These are phyloP conservation scores for Penicilliopsis zonata DNA, from an alignment of 495 filamentous ascomycete species.

Conservation along the genomic window DNA sequence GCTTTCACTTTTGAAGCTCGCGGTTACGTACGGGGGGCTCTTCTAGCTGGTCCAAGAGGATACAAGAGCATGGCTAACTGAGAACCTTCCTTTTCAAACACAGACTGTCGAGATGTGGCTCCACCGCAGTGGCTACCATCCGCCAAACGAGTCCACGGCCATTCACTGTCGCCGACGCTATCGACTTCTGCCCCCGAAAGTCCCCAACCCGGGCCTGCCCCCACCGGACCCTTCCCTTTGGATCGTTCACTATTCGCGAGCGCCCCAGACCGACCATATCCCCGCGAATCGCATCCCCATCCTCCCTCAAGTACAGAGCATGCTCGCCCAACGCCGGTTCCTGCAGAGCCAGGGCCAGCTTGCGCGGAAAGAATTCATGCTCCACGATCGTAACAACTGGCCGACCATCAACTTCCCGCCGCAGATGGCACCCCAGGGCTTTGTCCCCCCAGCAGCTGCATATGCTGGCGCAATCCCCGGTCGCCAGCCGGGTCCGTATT, in stretches of 20 bases:
- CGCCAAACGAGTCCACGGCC: slow-evolving; percentile 53
- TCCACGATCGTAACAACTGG: slow-evolving; percentile 81
- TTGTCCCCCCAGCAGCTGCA: slow-evolving; percentile 16
- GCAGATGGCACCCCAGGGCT: slow-evolving; percentile 28
- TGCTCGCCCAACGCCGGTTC: slow-evolving; percentile 51
- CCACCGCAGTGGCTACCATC: slow-evolving; percentile 65
- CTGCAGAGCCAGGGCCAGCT: slow-evolving; percentile 72
- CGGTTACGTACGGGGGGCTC: slow-evolving; percentile 53
- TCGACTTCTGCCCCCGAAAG: slow-evolving; percentile 56
- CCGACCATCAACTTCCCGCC: slow-evolving; percentile 65
- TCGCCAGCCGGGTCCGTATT: slow-evolving; percentile 22
- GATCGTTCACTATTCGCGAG: slow-evolving; percentile 83
- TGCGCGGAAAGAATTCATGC: slow-evolving; percentile 84
- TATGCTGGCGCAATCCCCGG: slow-evolving; percentile 19
- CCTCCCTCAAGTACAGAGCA: slow-evolving; percentile 42
- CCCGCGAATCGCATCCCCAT: slow-evolving; percentile 51
- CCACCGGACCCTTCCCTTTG: slow-evolving; percentile 70
- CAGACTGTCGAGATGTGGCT: slow-evolving; percentile 73
- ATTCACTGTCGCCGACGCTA: slow-evolving; percentile 71
- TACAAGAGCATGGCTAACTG: background rate
- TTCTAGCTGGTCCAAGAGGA: slow-evolving; percentile 3
- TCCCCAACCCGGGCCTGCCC: slow-evolving; percentile 44
- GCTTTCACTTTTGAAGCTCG: slow-evolving; percentile 56
- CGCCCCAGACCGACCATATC: slow-evolving; percentile 59
- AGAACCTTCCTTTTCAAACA: slow-evolving; percentile 4